phyloP scores from a whole-genome alignment of 225 moss, liverwort and hornwort species.

The Pseudoscleropodium purum region DNA sequence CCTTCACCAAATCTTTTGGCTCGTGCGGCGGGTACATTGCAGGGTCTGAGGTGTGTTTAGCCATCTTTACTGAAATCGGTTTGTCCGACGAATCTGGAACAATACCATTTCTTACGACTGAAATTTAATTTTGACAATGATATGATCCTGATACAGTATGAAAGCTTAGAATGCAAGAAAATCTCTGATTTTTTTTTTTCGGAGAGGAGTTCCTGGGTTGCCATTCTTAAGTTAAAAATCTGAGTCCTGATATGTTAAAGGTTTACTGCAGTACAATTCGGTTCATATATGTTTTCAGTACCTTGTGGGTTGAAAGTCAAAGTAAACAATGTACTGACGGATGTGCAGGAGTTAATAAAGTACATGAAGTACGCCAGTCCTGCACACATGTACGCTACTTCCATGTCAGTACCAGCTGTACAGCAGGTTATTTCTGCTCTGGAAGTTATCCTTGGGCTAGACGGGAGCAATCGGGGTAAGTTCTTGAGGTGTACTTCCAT shows the following conservation, averaged over 20 bases:
- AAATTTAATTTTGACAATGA: not conserved
- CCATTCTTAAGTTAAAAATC: not conserved
- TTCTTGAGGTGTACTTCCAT: not conserved
- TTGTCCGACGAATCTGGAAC: not conserved
- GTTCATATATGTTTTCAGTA: not conserved
- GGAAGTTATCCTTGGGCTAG: slow-evolving; percentile 70
- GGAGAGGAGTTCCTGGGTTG: not conserved
- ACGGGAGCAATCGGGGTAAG: slow-evolving; percentile 77
- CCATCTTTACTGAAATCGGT: not conserved
- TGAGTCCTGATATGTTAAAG: not conserved
- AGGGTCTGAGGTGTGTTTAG: slow-evolving; percentile 62
- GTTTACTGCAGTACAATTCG: not conserved
- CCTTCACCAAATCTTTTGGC: slow-evolving; percentile 97
- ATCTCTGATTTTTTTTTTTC: not conserved
- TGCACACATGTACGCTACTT: slow-evolving; percentile 82
- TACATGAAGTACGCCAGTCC: slow-evolving; percentile 68
- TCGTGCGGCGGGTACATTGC: slow-evolving; percentile 98
- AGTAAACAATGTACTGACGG: not conserved
- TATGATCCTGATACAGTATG: not conserved
- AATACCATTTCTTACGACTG: not conserved
- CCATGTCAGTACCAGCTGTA: slow-evolving; percentile 92
- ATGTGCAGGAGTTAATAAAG: slow-evolving; percentile 63
- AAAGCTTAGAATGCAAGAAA: not conserved
- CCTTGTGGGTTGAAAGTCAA: not conserved
- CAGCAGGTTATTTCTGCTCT: slow-evolving; percentile 96